These are phyloP conservation scores for Geranium rotundifolium DNA, from an alignment of 345 rosid species.

Conservation along the genomic window DNA sequence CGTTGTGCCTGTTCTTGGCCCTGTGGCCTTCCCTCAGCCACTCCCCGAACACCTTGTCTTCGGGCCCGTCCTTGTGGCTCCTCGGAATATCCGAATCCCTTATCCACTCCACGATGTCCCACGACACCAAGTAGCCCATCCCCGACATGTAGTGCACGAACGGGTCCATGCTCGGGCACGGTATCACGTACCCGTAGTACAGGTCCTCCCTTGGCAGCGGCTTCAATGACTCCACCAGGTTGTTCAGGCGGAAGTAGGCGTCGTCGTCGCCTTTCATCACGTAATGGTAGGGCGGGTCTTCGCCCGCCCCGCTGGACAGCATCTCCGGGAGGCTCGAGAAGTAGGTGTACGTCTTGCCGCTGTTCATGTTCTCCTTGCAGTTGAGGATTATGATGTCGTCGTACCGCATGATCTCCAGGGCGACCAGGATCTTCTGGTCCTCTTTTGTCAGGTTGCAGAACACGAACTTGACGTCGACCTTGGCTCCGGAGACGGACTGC, in stretches of 20 bases:
- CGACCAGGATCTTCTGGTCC: constrained; percentile 70
- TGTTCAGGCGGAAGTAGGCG: constrained; percentile 43
- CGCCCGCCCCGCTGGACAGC: constrained; percentile 16
- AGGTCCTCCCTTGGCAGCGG: constrained; percentile 68
- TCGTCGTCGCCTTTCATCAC: constrained; percentile 82
- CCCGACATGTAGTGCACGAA: constrained; percentile 86
- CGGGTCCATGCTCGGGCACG: constrained; percentile 81
- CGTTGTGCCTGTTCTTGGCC: constrained; percentile 55
- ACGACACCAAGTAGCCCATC: constrained; percentile 77
- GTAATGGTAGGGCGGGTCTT: constrained; percentile 71
- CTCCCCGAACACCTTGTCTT: constrained; percentile 57
- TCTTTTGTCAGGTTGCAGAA: constrained; percentile 85
- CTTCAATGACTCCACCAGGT: constrained; percentile 41
- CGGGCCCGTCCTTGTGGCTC: constrained; percentile 62
- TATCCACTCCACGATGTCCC: constrained; percentile 87
- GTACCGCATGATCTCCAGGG: constrained; percentile 78
- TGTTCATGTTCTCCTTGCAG: constrained; percentile 78
- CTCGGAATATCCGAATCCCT: constrained; percentile 58
- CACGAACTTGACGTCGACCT: constrained; percentile 75
- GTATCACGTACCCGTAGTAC: constrained; percentile 77
- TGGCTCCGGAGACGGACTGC: constrained; percentile 28
- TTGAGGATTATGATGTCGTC: constrained; percentile 70
- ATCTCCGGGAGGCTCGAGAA: constrained; percentile 68
- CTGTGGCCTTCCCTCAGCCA: constrained; percentile 64
- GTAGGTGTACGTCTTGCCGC: constrained; percentile 75